These are phyloP conservation scores for Davidsoniella australis DNA, from an alignment of 2,329 filamentous ascomycete genomes.

Conservation along the genomic window DNA sequence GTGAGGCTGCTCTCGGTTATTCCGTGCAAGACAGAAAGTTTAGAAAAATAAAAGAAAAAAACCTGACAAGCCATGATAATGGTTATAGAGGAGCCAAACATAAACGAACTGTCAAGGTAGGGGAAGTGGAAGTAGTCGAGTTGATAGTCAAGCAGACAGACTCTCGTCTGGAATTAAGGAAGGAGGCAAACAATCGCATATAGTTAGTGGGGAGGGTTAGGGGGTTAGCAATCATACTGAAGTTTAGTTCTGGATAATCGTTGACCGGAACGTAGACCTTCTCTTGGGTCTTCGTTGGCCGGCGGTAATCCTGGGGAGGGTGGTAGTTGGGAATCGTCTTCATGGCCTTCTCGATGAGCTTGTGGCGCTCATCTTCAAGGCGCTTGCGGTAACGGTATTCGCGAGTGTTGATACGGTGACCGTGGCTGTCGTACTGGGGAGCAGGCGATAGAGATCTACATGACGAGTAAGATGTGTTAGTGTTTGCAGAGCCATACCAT, in stretches of 20 bases:
- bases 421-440: slow-evolving; percentile 97
- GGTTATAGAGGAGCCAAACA: slow-evolving; percentile 6
- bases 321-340: slow-evolving; percentile 99
- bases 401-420: slow-evolving; percentile 96
- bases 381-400: slow-evolving; percentile 97
- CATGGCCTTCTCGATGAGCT: slow-evolving; percentile 97
- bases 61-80: too few species aligned
- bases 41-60: too few species aligned
- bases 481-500: neutral
- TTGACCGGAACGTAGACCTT: slow-evolving; percentile 99
- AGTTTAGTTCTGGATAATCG: slow-evolving; percentile 99
- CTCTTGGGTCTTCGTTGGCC: slow-evolving; percentile 98
- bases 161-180: slow-evolving; percentile 17
- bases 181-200: slow-evolving; percentile 11
- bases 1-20: neutral
- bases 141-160: slow-evolving; percentile 12
- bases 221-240: slow-evolving; percentile 99
- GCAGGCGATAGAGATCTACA: slow-evolving; percentile 81
- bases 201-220: slow-evolving; percentile 44
- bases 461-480: slow-evolving; percentile 13
- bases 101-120: slow-evolving; percentile 19
- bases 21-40: too few species aligned
- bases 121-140: neutral
- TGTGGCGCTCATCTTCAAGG: slow-evolving; percentile 96
- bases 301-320: slow-evolving; percentile 93